Evolutionary conservation across 208 protist genomes (phyloP), one percentile per base, ranked within the genome.

Genomic region (Leishmania major): DNA sequence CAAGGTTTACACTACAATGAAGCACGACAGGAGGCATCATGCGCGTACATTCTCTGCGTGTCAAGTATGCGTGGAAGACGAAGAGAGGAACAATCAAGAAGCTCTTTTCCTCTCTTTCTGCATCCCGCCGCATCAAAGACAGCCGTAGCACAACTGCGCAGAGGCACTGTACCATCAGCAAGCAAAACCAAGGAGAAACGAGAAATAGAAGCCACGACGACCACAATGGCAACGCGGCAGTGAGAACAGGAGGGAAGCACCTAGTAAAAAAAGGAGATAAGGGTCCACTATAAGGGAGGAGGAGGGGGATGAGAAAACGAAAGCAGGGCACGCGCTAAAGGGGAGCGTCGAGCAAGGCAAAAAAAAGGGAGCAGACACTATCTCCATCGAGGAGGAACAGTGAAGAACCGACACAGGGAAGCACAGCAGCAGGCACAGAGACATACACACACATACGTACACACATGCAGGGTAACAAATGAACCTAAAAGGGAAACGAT

Each of bases 1-100:
- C 67, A 81, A 81, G 19, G 40, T 64, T 45, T 40, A 81, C 70
- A 51, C 49, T 25, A 73, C 28, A 69, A 71, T 62, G 43, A n/a
- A 64, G 59, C 59, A 64, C 8, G 31, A 40, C 62, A 67, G 62
- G 31, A 67, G 10, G 59, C 35, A 13, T 35, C 2, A 64, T 35
- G 59, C 28, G 22, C 59, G 28, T 31, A 17, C 59, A 78, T 8
- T 17, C 15, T 40, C 31, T 53, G 25, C 4, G 49, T 64, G 62
- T n/a, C 19, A 7, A 19, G 51, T 2, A 49, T 0, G n/a, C 22
- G 49, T 40, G 15, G 57, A 25, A 47, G 40, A 31, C 6, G 45
- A 55, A 17, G 51, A 67, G 15, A 67, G 15, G n/a, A 37, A 10
- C 4, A 7, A 31, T 40, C 31, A 35, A 22, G 62, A 10, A 31